phyloP scores from a whole-genome alignment of 805 yeast species.

The Cyberlindnera mycetangii region DNA sequence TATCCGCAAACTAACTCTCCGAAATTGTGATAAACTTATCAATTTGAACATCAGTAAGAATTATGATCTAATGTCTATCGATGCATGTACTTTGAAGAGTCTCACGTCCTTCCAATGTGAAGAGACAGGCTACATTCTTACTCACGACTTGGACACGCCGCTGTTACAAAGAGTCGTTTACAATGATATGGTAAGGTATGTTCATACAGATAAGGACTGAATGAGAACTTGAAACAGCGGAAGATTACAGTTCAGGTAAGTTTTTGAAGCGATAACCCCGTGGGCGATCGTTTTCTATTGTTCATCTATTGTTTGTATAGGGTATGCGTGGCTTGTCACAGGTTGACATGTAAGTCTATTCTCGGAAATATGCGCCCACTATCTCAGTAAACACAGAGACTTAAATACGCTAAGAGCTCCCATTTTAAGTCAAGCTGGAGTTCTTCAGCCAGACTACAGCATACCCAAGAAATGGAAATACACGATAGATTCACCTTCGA shows the following conservation, averaged over 20 bases:
- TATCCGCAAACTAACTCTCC: constrained; percentile 3
- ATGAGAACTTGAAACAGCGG: no score
- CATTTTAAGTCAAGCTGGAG: neutral
- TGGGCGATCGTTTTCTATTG: neutral
- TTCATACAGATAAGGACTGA: constrained; percentile 26
- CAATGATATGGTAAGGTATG: constrained; percentile 27
- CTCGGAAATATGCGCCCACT: no score
- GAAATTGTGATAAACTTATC: constrained; percentile 3
- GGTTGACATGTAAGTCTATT: no score
- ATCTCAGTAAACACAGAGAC: no score
- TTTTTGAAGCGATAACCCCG: no score
- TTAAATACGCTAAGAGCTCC: no score
- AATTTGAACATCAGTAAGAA: constrained; percentile 14
- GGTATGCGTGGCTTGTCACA: no score
- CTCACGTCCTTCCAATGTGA: constrained; percentile 13
- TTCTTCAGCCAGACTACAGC: no score
- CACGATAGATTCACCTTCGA: neutral
- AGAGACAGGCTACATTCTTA: constrained; percentile 7
- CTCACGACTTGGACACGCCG: constrained; percentile 10
- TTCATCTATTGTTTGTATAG: neutral
- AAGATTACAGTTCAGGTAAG: no score
- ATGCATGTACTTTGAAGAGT: neutral
- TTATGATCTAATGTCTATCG: constrained; percentile 1
- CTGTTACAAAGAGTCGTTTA: constrained; percentile 7
- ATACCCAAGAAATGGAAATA: neutral